Percentiles rank a stretch among this genome's conserved stretches.
Conservation (phyloP, 495 filamentous ascomycete genomes). For the Xylaria scruposa region DNA sequence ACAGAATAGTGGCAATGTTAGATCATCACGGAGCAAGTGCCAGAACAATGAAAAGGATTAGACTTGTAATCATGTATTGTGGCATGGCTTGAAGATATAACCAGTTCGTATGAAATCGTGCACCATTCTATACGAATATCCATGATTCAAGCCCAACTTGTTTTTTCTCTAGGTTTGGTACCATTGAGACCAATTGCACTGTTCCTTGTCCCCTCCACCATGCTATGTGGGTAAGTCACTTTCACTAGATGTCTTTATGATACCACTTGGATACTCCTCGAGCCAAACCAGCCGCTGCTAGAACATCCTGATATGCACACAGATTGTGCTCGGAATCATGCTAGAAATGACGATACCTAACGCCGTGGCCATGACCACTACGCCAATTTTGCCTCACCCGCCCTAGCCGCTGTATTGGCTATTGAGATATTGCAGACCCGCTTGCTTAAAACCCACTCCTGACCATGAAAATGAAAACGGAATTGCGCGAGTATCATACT, state of each 20-base stretch:
- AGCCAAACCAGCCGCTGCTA: slow-evolving; percentile 5
- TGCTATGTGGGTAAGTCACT: neutral
- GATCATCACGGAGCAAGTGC: neutral
- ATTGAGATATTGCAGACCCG: slow-evolving; percentile 35
- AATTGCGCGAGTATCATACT: slow-evolving; percentile 37
- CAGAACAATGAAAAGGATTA: slow-evolving; percentile 1
- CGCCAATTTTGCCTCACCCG: slow-evolving; percentile 41
- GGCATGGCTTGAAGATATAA: slow-evolving; percentile 7
- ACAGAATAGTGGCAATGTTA: neutral
- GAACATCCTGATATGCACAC: slow-evolving; percentile 9
- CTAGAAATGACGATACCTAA: slow-evolving; percentile 31
- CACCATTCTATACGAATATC: neutral
- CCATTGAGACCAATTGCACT: slow-evolving; percentile 2
- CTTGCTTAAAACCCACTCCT: slow-evolving; percentile 38
- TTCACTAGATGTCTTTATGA: neutral
- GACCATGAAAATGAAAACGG: slow-evolving; percentile 34
- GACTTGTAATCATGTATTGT: slow-evolving; percentile 27
- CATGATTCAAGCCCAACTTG: slow-evolving; percentile 9
- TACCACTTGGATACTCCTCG: neutral
- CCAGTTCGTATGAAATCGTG: slow-evolving; percentile 2
- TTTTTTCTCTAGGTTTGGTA: slow-evolving; percentile 10
- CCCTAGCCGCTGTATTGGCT: slow-evolving; percentile 31
- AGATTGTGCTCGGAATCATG: slow-evolving; percentile 38
- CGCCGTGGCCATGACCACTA: slow-evolving; percentile 35
- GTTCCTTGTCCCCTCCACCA: neutral